Evolutionary conservation across 192 early-diverging fungal genomes (phyloP), one percentile per base, ranked within the genome.

Genomic region (Linnemannia hyalina): DNA sequence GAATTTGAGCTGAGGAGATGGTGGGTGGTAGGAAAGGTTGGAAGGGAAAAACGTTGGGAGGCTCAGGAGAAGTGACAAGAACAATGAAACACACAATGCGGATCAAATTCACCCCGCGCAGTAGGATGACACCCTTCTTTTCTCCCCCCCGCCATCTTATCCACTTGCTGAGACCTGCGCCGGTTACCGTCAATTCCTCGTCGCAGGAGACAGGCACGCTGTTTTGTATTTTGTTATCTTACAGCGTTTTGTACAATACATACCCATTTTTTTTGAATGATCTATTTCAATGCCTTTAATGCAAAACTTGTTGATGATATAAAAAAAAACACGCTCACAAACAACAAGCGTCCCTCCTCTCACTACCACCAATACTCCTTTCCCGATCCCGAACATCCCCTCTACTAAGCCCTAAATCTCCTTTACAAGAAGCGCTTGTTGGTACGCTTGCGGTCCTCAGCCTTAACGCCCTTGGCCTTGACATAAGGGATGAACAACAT

Each of bases 401-500:
- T 11, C n/a, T 65, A 3, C 44, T 1, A 44, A 6, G 20, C 4
- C 54, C 18, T 22, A 15, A 41, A 26, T n/a, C 38, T 40, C 38
- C 38, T 40, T 72, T 81, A 86, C 80, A 86, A 63, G 72, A 81
- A 86, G 35, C 84, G 70, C 79, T 86, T 86, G 76, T 86, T 86
- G 26, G 79, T 86, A 5, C 70, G 77, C 76, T 65, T 81, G 71
- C 89, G 80, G 60, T 85, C 77, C 63, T 88, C 82, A 20, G 68
- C 68, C 60, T 89, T 88, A 52, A 88, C 60, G 26, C 82, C 80
- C 72, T 49, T 80, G 35, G 87, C 81, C 76, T 90, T 90, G 55
- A 75, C 57, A 54, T 88, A 90, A 4, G 89, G 89, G 23, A 88
- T 80, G 46, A 90, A 90, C 26, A 75, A 49, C 80, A 90, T 88